These are phyloP conservation scores for Lipomyces mesembrius DNA, from an alignment of 805 yeast species.

Conservation along the genomic window DNA sequence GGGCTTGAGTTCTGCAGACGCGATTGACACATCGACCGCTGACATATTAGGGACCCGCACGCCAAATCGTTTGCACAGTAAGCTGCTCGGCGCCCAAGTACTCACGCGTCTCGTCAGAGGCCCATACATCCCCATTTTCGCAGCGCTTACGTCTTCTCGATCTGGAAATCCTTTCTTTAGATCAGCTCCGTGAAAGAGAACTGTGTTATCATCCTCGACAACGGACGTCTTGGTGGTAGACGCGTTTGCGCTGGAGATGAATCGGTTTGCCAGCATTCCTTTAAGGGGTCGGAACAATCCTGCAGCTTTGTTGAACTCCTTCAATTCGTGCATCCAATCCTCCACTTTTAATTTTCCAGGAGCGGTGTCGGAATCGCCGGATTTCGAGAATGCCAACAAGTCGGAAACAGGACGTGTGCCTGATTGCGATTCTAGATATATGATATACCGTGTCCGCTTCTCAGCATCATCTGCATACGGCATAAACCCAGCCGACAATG, in stretches of 20 bases:
- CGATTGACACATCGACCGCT: slow-evolving; percentile 3
- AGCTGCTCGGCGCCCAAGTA: slow-evolving; percentile 37
- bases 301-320: slow-evolving; percentile 41
- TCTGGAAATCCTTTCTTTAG: neutral
- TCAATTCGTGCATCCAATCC: slow-evolving; percentile 33
- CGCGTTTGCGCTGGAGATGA: slow-evolving; percentile 28
- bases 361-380: neutral
- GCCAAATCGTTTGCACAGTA: slow-evolving; percentile 42
- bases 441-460: slow-evolving; percentile 37
- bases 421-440: slow-evolving; percentile 38
- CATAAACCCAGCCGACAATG: slow-evolving; percentile 24
- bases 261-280: slow-evolving; percentile 41
- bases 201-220: slow-evolving; percentile 16
- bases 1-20: neutral
- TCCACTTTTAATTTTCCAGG: neutral
- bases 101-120: slow-evolving; percentile 34
- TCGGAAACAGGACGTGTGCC: slow-evolving; percentile 13
- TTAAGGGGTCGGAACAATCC: slow-evolving; percentile 39
- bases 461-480: slow-evolving; percentile 39
- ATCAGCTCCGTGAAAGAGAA: slow-evolving; percentile 3
- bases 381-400: neutral
- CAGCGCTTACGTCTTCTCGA: slow-evolving; percentile 35
- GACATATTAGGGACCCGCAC: slow-evolving; percentile 26
- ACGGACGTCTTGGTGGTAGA: slow-evolving; percentile 3
- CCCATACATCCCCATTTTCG: slow-evolving; percentile 39